Evolutionary conservation across 371 early-diverging fungal genomes (phyloP), one percentile per base, ranked within the genome.

Genomic region (Zychaea mexicana): DNA sequence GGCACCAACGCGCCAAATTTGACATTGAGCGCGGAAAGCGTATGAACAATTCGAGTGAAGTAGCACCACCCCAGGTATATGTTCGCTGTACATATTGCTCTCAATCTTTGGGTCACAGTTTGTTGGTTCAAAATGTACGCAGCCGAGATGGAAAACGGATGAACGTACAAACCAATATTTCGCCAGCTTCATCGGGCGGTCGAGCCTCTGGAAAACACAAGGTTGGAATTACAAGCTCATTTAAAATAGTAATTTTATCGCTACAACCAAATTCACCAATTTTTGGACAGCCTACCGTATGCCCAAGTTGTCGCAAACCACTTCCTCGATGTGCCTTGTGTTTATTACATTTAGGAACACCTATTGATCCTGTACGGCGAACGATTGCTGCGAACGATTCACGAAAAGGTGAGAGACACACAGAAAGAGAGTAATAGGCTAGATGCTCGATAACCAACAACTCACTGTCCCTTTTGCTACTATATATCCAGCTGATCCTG

Each of bases 281-380:
- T 17, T 15, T 22, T 54, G 57, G 67, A 57, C 75, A 90, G 86
- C 71, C 81, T 33, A 91, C 88, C 0, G 77, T 79, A 28, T 98
- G 98, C 66, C 94, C 94, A 19, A 86, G 86, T 52, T 98, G 98
- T 73, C 76, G 85, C 61, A 94, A 92, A 69, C 85, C 90, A 7
- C 76, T 97, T n/a, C 97, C 97, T 8, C 84, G 94, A n/a, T 98
- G 98, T 72, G 87, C 95, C 0, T 74, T 98, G 15, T 98, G 98
- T 73, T 76, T 95, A 22, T 77, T 96, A 60, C 90, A 89, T 61
- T 78, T 96, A 65, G 98, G 97, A 13, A 91, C 92, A 1, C 91
- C 92, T 10, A 82, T 83, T 5, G 90, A 87, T 42, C 69, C 83
- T 0, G 62, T 77, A 26, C 70, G 80, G 55, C 76, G 77, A 39